Evolutionary conservation across 2,329 filamentous ascomycete genomes (phyloP), one percentile per base, ranked within the genome.

Genomic region (Aspergillus brunneoviolaceus): DNA sequence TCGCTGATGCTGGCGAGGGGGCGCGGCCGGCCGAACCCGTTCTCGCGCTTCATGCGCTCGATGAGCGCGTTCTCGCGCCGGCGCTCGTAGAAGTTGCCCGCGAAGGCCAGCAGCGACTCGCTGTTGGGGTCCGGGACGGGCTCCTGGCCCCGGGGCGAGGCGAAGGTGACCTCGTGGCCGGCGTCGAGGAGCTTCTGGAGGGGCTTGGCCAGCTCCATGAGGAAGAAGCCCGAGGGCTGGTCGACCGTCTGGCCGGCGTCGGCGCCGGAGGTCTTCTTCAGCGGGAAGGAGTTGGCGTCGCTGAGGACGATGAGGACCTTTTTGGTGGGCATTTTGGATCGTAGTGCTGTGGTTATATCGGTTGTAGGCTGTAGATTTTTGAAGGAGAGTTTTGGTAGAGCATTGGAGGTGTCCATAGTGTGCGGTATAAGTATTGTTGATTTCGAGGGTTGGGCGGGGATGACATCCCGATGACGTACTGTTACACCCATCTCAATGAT

Each of bases 241-340:
- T 71, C 58, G 57, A 71, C 60, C 9, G 59, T 60, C 55, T 74
- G 66, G 51, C 63, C 67, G 25, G 64, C 60, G 9, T 67, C 60
- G 47, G 61, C 21, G 25, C 67, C 65, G 31, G 60, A 62, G 31
- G 63, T 67, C 23, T 76, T 76, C 39, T 71, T 67, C 4, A 78
- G 57, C 5, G 75, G 70, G 55, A 79, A 77, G 54, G 73, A 72
- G 60, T 74, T 60, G 5, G 77, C 76, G 60, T 80, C 78, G 51
- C 77, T 79, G 60, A 81, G 71, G 63, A 80, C 66, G 62, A 81
- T 78, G 62, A 81, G 77, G 56, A 80, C 67, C 62, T 80, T 80
- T 57, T 76, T 77, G 5, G 60, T 7, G 3, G 63, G 59, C 69
- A 72, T 72, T 50, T 52, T 63, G 48, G 2, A 1, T 48, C 10